phyloP scores from a whole-genome alignment of 2,329 filamentous ascomycete genomes.

The Aspergillus sp. region DNA sequence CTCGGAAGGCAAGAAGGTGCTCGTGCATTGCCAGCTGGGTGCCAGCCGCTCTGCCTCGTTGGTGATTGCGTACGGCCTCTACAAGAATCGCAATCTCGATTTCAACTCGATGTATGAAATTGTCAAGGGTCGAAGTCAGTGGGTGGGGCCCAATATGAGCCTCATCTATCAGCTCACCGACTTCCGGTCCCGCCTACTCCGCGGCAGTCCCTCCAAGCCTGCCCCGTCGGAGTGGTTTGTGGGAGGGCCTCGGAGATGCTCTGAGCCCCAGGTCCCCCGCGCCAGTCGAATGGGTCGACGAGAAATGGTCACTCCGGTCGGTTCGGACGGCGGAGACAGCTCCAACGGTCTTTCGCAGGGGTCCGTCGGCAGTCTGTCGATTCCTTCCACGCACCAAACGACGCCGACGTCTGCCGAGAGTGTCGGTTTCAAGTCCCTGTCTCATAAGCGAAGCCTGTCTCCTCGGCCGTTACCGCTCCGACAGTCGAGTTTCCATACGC shows the following conservation, averaged over 20 bases:
- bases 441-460: conserved; percentile 31
- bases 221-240: conserved; percentile 37
- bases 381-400: conserved; percentile 22
- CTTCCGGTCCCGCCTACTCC: conserved; percentile 49
- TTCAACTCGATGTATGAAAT: conserved; percentile 64
- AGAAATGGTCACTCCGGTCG: conserved; percentile 10
- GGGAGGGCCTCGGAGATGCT: conserved; percentile 24
- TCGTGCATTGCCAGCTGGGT: conserved; percentile 64
- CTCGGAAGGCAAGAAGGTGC: conserved; percentile 56
- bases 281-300: conserved; percentile 11
- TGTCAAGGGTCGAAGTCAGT: conserved; percentile 62
- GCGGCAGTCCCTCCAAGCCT: conserved; percentile 29
- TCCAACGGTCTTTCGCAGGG: conserved; percentile 22
- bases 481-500: conserved; percentile 20
- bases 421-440: conserved; percentile 23
- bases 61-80: conserved; percentile 64
- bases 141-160: conserved; percentile 68
- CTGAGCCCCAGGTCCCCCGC: conserved; percentile 27
- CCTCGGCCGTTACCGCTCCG: conserved; percentile 39
- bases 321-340: conserved; percentile 13
- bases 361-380: conserved; percentile 22
- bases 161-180: conserved; percentile 67
- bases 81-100: conserved; percentile 60
- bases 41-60: conserved; percentile 65
- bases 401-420: conserved; percentile 26